Evolutionary conservation across 2,329 filamentous ascomycete species (phyloP), one percentile per base, ranked within the genome.

Genomic region (Fusarium temperatum): DNA sequence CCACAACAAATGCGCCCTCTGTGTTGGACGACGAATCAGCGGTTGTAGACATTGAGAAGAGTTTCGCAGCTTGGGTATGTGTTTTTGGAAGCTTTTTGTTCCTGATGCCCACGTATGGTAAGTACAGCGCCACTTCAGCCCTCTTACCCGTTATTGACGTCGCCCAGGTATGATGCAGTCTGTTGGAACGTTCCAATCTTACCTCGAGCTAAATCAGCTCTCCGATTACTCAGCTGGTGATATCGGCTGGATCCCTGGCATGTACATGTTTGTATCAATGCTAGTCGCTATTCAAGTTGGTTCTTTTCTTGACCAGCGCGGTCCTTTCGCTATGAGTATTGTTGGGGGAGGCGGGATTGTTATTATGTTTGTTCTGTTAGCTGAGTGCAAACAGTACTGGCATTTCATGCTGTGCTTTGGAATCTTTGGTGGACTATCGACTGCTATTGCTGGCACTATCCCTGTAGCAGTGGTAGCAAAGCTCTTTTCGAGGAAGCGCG

Each of bases 141-240:
- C 6, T n/a, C 14, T 26, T 20, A 8, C 9, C 13, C 28, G 10
- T 39, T 1, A 6, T 20, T 53, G 18, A 66, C 26, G 5, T n/a
- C 4, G 4, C 14, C 22, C 8, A 68, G 65, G 65, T 1, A 68
- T 68, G 65, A 68, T 68, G 65, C 65, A 68, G 48, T 68, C 65
- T 15, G 54, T 68, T 4, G 65, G 65, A 24, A 67, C 63, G 1
- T 68, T 24, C 14, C 65, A 68, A 17, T 68, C 65, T 12, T 68
- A 68, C 22, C 65, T 68, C 3, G 65, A 67, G 22, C 15, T 68
- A 4, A 67, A 68, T 20, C 65, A 68, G 24, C 54, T 68, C 15
- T 50, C 53, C 6, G 28, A 67, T n/a, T 68, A 68, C 10, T 59
- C 65, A 18, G 45, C 65, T 1, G 65, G 63, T 6, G 65, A 68